Base-by-base conservation (phyloP, 176 grass and related monocot genomes). In the Guadua angustifolia region DNA sequence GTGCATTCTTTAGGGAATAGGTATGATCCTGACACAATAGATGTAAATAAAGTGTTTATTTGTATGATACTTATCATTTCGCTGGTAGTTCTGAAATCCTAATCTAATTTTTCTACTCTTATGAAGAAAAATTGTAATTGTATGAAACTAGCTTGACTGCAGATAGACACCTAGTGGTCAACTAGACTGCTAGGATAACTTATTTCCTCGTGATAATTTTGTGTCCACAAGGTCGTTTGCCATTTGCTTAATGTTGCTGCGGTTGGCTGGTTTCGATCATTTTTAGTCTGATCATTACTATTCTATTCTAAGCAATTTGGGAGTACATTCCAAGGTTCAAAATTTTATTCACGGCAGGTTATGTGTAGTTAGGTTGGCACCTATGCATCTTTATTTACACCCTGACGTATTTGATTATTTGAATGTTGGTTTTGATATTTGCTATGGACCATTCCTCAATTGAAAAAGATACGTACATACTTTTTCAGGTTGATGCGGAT, bases 401-500 rank as follows among this genome's bases (percentile, higher is more conserved):
- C 62, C 63, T 52, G 16, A 51, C 60, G 15, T 83, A 60, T 22
- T 80, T 42, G 21, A 21, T 64, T 22, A 18, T 62, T 35, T 70
- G 26, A 58, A 21, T 61, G 52, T 44, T 65, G 14, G 6, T 59
- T 84, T 72, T 38, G 33, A 55, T 87, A 69, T 79, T 83, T 77
- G 53, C 22, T 40, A 60, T 83, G 55, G 32, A 60, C 13, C n/a
- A 29, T 78, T 35, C 24, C 46, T 58, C 0, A 3, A 66, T 47
- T 90, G 2, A 78, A 36, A 26, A 53, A 11, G 0, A 16, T 70
- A 7, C 25, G 6, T 26, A 62, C 22, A 25, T 5, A 11, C 53
- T 26, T 84, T 88, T 90, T 71, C 83, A 98, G 96, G 78, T 87
- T 98, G 81, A 92, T 77, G 87, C 74, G 39, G 81, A 98, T 98